Percentiles rank a stretch among this genome's conserved stretches.
phyloP scores from a whole-genome alignment of 148 eudicot genomes.

The Salicornia ramosissima region DNA sequence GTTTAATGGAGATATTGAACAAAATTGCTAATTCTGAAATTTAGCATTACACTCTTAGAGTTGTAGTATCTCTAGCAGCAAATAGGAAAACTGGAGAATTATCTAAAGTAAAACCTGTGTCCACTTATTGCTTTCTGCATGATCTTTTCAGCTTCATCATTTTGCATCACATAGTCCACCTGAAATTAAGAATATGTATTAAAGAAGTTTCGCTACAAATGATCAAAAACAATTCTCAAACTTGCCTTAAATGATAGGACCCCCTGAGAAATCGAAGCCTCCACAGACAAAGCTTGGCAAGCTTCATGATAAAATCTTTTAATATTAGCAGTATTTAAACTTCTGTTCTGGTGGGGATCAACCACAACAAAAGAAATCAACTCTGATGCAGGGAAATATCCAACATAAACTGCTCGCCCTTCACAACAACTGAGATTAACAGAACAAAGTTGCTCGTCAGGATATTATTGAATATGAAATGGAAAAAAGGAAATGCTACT shows the following conservation, averaged over 20 bases:
- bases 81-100: neutral
- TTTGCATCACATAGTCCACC: constrained; percentile 77
- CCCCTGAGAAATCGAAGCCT: constrained; percentile 47
- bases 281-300: constrained; percentile 63
- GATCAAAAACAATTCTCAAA: neutral
- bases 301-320: constrained; percentile 86
- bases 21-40: too few relatives aligned
- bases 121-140: constrained; percentile 63
- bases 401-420: constrained; percentile 75
- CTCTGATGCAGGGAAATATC: constrained; percentile 74
- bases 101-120: constrained; percentile 46
- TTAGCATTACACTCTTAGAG: neutral
- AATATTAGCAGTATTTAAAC: constrained; percentile 55
- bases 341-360: constrained; percentile 80
- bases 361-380: constrained; percentile 69
- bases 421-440: constrained; percentile 63
- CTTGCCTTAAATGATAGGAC: constrained; percentile 65
- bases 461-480: neutral
- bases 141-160: constrained; percentile 72
- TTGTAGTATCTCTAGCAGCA: constrained; percentile 8
- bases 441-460: constrained; percentile 6
- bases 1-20: neutral
- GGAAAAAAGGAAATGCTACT: neutral
- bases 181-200: constrained; percentile 28
- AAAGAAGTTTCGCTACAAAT: neutral